These are phyloP conservation scores for Termitomyces sp. DNA, from an alignment of 768 basidiomycete species.

Conservation along the genomic window DNA sequence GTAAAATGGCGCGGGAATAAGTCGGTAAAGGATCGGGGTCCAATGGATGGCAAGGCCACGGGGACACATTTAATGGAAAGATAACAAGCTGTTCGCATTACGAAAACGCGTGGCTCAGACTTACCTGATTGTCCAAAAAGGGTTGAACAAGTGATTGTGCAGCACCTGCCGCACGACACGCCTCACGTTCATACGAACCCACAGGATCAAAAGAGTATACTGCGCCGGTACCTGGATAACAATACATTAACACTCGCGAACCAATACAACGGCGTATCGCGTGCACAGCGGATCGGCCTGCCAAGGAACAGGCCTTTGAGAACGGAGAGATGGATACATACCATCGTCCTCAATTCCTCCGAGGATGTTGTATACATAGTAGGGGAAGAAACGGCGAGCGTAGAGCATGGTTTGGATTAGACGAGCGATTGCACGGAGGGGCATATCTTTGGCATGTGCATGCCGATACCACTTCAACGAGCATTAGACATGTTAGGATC, in stretches of 20 bases:
- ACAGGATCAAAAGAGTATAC: conserved; percentile 99
- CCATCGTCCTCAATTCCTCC: conserved; percentile 97
- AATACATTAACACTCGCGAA: conserved; percentile 9
- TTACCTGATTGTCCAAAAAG: conserved; percentile 96
- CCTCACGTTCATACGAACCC: conserved; percentile 95
- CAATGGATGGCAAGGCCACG: conserved; percentile 13
- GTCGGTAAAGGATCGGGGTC: conserved; percentile 47
- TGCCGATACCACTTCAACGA: conserved; percentile 88
- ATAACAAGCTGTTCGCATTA: conserved; percentile 20
- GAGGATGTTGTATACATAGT: conserved; percentile 95
- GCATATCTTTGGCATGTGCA: conserved; percentile 96
- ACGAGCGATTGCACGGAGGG: conserved; percentile 94
- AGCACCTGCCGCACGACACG: conserved; percentile 94
- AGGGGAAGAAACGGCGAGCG: conserved; percentile 94
- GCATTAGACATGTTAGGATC: conserved; percentile 2
- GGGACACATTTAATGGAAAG: conserved; percentile 12
- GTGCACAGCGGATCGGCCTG: conserved; percentile 18
- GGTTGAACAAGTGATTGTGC: conserved; percentile 95
- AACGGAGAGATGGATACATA: conserved; percentile 35
- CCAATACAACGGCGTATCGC: conserved; percentile 1
- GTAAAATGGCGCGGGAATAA: conserved; percentile 32
- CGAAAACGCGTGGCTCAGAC: conserved; percentile 27
- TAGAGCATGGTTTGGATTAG: conserved; percentile 99
- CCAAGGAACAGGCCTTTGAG: conserved; percentile 18
- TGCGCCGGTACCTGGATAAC: conserved; percentile 75